Conservation (phyloP, 805 yeast genomes). For the Zygoascus flipseniorum region DNA sequence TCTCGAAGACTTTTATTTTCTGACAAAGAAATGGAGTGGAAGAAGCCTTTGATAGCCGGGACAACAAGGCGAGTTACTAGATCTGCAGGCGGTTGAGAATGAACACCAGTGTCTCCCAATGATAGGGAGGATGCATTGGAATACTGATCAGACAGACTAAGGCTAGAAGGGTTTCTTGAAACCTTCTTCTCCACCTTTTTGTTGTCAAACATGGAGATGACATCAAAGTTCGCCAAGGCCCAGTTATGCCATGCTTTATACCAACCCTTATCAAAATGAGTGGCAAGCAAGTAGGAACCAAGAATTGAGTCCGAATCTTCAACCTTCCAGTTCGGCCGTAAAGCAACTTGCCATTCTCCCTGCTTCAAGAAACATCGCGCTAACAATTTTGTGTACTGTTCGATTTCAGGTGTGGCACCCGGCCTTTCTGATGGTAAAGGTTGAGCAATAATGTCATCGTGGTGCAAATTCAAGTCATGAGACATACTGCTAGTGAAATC, state of each 20-base stretch:
- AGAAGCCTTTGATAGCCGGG: conserved; percentile 93
- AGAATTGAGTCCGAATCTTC: conserved; percentile 69
- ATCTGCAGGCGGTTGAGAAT: conserved; percentile 17
- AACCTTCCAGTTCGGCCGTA: conserved; percentile 67
- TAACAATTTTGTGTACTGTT: conserved; percentile 71
- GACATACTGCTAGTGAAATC: conserved; percentile 90
- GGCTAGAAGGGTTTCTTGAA: neutral
- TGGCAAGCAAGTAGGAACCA: conserved; percentile 87
- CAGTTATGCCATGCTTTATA: conserved; percentile 99
- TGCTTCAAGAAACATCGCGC: conserved; percentile 95
- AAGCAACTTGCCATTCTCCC: conserved; percentile 94
- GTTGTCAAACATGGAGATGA: conserved; percentile 44
- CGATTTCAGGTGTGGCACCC: conserved; percentile 65
- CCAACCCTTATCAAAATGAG: conserved; percentile 90
- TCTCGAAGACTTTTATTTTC: conserved; percentile 86
- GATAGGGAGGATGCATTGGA: neutral
- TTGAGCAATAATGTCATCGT: conserved; percentile 74
- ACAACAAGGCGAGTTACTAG: conserved; percentile 79
- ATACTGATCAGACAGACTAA: neutral
- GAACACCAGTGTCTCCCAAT: neutral
- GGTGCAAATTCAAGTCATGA: conserved; percentile 71
- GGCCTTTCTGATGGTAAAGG: conserved; percentile 68
- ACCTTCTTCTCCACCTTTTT: conserved; percentile 2
- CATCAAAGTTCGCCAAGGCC: conserved; percentile 98
- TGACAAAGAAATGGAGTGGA: conserved; percentile 86